Evolutionary conservation across 495 filamentous ascomycete species (phyloP), one percentile per base, ranked within the genome.

Genomic region (Parachaetomium inaequale): DNA sequence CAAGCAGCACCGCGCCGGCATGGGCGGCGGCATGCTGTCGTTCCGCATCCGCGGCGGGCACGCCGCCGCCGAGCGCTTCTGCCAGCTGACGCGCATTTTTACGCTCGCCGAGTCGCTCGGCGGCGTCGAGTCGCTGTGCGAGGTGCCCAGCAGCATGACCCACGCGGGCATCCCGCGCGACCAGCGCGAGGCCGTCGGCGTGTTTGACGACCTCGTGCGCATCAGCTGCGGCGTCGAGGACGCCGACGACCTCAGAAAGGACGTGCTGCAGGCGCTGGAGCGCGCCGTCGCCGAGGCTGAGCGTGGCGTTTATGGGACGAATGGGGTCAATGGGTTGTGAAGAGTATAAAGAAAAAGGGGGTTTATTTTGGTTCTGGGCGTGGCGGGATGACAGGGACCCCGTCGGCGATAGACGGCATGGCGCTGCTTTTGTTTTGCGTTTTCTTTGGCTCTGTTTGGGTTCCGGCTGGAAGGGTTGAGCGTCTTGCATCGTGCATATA

Each of bases 1-100:
- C 64, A 88, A 89, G 77, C 94, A 98, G 78, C 94, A 98, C 78
- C 88, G 95, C 63, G 82, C 94, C 66, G 95, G 91, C 54, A 87
- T 98, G 84, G 95, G 95, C 49, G 94, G 94, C 66, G 94, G 94
- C 58, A 98, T 98, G 95, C 83, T 98, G 43, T 91, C 87, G 58
- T 98, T 98, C 88, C 88, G 94, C 56, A 90, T 98, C 73, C 85
- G 86, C 63, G 94, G 95, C 55, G 94, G 94, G n/a, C 79, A 88
- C 64, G 81, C 81, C 46, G 94, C 92, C 1, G 95, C 94, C 3
- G 89, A 94, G 75, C 81, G 86, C 29, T 98, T 99, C 83, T 98
- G 95, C 82, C 85, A 95, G 75, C 79, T 81, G 49, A 96, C 91
- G 49, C 85, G 85, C 65, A 85, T 99, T 71, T 98, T 95, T 78